Conservation (phyloP, 441 rosid genomes). For the Euphorbia corollata region DNA sequence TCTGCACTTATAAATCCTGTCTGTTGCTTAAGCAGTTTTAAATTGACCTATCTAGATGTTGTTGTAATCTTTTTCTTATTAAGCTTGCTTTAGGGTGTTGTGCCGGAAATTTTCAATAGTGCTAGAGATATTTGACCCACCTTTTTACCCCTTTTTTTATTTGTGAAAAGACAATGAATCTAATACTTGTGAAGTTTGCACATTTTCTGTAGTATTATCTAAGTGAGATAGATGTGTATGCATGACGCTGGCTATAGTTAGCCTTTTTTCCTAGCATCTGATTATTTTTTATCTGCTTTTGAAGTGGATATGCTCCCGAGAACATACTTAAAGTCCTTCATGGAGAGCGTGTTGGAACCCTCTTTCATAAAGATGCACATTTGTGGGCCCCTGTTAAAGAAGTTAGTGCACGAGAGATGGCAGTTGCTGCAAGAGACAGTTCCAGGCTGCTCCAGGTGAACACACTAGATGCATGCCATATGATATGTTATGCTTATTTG, state of each 20-base stretch:
- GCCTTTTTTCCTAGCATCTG: constrained; percentile 6
- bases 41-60: not conserved
- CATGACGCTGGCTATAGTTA: not conserved
- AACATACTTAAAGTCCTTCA: constrained; percentile 68
- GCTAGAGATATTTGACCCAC: not conserved
- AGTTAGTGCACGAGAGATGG: constrained; percentile 69
- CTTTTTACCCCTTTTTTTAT: not conserved
- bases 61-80: not conserved
- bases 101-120: not conserved
- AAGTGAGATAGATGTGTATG: not conserved
- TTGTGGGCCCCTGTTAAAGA: constrained; percentile 52
- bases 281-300: constrained; percentile 25
- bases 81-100: not conserved
- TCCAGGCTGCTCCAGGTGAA: constrained; percentile 91
- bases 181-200: constrained; percentile 3
- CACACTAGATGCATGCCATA: constrained; percentile 12
- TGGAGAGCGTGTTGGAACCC: constrained; percentile 86
- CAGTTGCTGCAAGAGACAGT: constrained; percentile 94
- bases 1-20: not conserved
- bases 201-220: not conserved
- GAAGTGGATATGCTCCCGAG: constrained; percentile 75
- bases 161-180: not conserved
- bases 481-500: no score
- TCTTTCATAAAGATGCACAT: constrained; percentile 83
- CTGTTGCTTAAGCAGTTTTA: not conserved